A percentile compares a stretch with the other conserved stretches of the same genome.
Conservation (phyloP, 2,329 filamentous ascomycete species). For the Nigrospora osmanthi region DNA sequence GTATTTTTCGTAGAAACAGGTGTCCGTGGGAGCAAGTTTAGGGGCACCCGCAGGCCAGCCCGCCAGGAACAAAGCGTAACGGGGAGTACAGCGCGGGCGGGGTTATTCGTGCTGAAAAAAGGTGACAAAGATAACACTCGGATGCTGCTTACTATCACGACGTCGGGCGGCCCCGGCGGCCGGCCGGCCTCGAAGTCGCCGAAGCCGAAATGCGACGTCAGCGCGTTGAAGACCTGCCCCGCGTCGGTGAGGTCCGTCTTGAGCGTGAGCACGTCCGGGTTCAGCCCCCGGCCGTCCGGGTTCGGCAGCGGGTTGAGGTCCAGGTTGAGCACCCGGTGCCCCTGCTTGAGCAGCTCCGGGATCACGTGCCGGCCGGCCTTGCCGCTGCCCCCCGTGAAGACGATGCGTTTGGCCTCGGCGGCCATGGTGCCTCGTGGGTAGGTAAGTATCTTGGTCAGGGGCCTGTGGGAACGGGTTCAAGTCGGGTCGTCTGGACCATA, state of each 20-base stretch:
- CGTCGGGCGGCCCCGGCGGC: slow-evolving; percentile 41
- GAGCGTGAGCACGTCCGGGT: slow-evolving; percentile 21
- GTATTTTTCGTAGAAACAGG: too few species aligned
- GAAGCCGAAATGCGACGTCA: slow-evolving; percentile 38
- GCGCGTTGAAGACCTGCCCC: slow-evolving; percentile 28
- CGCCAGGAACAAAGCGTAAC: too few species aligned
- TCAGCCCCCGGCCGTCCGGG: slow-evolving; percentile 5
- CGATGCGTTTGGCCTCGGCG: slow-evolving; percentile 13
- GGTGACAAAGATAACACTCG: too few species aligned
- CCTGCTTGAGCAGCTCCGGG: slow-evolving; percentile 19
- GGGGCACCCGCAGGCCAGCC: too few species aligned
- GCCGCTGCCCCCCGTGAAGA: slow-evolving; percentile 26
- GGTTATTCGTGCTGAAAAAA: too few species aligned
- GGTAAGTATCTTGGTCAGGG: neutral
- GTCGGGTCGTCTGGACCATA: neutral
- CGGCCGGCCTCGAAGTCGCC: slow-evolving; percentile 17
- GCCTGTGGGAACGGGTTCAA: neutral
- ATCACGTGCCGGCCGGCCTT: slow-evolving; percentile 26
- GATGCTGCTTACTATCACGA: too few species aligned
- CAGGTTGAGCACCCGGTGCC: slow-evolving; percentile 27
- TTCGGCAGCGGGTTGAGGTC: slow-evolving; percentile 21
- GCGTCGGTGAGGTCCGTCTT: slow-evolving; percentile 25
- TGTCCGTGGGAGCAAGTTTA: too few species aligned
- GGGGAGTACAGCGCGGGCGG: too few species aligned
- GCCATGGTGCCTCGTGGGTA: neutral